Conservation (phyloP, 352 stramenopile genomes). For the Pythium oligandrum region DNA sequence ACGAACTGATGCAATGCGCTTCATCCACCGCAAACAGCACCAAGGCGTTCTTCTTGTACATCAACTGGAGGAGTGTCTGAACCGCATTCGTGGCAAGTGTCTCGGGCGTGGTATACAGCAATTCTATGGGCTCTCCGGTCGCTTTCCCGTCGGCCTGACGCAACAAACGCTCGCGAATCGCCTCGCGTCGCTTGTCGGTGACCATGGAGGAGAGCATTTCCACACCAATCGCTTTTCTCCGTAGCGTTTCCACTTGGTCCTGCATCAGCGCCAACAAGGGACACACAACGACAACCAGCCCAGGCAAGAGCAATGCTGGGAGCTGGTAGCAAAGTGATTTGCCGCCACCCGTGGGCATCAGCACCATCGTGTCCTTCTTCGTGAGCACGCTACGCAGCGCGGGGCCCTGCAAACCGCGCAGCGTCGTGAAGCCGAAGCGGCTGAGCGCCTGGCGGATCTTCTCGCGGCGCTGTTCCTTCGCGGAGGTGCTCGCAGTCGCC, state of each 20-base stretch:
- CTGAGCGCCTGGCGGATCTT: conserved; percentile 43
- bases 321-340: conserved; percentile 98
- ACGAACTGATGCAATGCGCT: conserved; percentile 91
- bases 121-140: conserved; percentile 23
- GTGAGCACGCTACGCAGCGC: conserved; percentile 39
- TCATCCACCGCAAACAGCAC: conserved; percentile 85
- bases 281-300: conserved; percentile 85
- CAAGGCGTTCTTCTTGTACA: conserved; percentile 23
- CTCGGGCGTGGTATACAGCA: conserved; percentile 90
- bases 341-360: conserved; percentile 96
- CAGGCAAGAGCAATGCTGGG: conserved; percentile 53
- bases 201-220: conserved; percentile 57
- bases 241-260: conserved; percentile 78
- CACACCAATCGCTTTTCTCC: conserved; percentile 31
- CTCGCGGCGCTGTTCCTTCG: conserved; percentile 33
- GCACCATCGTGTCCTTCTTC: conserved; percentile 64
- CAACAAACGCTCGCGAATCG: conserved; percentile 27
- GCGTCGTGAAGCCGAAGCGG: conserved; percentile 36
- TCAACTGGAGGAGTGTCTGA: conserved; percentile 26
- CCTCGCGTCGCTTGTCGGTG: conserved; percentile 18
- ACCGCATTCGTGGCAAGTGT: conserved; percentile 58
- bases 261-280: conserved; percentile 88
- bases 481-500: not conserved
- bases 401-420: conserved; percentile 38
- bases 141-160: conserved; percentile 7